Conservation (phyloP, 2,329 filamentous ascomycete species). For the Colletotrichum sansevieriae region DNA sequence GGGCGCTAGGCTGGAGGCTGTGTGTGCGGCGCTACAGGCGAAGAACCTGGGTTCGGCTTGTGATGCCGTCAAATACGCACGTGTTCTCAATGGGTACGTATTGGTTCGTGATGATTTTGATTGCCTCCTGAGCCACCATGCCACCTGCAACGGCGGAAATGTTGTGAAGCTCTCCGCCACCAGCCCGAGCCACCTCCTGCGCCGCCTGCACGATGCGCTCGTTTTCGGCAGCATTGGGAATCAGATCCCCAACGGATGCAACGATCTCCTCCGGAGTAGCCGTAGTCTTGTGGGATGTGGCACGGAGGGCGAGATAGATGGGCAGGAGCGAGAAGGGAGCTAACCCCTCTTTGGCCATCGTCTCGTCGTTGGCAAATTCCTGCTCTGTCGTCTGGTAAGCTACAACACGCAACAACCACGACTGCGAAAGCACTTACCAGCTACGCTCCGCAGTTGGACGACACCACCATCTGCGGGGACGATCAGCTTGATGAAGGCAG, state of each 20-base stretch:
- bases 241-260: conserved; percentile 55
- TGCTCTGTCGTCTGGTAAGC: conserved; percentile 55
- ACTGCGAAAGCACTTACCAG: conserved; percentile 60
- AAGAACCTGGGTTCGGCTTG: conserved; percentile 71
- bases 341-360: conserved; percentile 52
- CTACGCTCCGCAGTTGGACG: conserved; percentile 64
- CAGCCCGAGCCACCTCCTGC: conserved; percentile 79
- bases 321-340: conserved; percentile 71
- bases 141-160: conserved; percentile 89
- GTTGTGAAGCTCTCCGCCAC: conserved; percentile 91
- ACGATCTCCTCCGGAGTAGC: conserved; percentile 68
- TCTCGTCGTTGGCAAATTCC: conserved; percentile 67
- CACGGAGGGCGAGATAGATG: conserved; percentile 76
- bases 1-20: conserved; percentile 25
- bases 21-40: conserved; percentile 57
- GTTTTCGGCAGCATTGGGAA: conserved; percentile 62
- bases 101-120: conserved; percentile 86
- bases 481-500: conserved; percentile 91
- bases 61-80: conserved; percentile 78
- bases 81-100: conserved; percentile 80
- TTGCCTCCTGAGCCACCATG: conserved; percentile 95
- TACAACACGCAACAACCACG: not conserved
- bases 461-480: conserved; percentile 63
- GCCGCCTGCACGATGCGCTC: conserved; percentile 67
- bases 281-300: conserved; percentile 61